Percentiles rank a stretch among this genome's conserved stretches.
These are phyloP conservation scores for Tulasnella sp. DNA, from an alignment of 768 basidiomycete species.

Conservation along the genomic window DNA sequence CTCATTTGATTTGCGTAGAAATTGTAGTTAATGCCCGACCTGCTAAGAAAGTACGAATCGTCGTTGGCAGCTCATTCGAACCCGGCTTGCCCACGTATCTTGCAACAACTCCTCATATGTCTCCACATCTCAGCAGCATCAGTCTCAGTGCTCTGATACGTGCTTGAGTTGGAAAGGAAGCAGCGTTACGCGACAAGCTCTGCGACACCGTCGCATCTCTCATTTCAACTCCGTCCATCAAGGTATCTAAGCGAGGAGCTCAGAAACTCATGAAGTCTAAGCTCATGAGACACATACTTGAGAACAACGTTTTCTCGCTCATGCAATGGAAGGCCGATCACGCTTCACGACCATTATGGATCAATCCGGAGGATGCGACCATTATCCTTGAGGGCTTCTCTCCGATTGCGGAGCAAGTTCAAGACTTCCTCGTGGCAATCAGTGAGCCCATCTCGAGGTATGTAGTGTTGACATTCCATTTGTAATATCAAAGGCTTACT, in stretches of 20 bases:
- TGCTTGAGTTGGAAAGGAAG: no score
- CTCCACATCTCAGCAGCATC: constrained; percentile 57
- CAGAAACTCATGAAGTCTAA: constrained; percentile 5
- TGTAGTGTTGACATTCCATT: no score
- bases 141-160: constrained; percentile 77
- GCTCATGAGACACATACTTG: constrained; percentile 28
- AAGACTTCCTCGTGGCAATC: constrained; percentile 96
- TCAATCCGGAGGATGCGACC: constrained; percentile 79
- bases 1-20: no score
- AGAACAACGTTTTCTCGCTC: constrained; percentile 77
- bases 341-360: constrained; percentile 87
- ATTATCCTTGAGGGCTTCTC: constrained; percentile 98
- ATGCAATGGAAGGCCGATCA: constrained; percentile 86
- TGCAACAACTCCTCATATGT: constrained; percentile 23
- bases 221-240: constrained; percentile 10
- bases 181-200: no score
- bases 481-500: not conserved
- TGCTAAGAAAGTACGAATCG: constrained; percentile 4
- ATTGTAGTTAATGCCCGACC: no score
- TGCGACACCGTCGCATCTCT: not conserved
- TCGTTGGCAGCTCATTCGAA: constrained; percentile 7
- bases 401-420: constrained; percentile 94
- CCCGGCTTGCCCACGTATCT: not conserved
- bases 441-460: constrained; percentile 98
- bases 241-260: no score